Base-by-base conservation (phyloP, 495 filamentous ascomycete species). In the Talaromyces adpressus region DNA sequence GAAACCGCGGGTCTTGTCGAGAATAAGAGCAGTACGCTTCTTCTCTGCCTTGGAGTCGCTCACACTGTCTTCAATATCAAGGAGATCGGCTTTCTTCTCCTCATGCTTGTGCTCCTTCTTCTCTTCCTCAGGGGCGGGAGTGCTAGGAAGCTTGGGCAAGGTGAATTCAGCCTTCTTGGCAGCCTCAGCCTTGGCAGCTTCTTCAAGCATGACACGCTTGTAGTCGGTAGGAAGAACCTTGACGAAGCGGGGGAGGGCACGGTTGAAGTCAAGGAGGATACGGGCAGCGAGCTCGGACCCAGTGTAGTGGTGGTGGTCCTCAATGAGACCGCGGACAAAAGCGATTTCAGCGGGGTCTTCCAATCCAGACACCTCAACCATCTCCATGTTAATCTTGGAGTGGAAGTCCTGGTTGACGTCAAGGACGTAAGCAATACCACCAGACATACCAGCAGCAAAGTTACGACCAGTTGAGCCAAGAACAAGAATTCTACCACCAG, bases 381-480 rank as follows among this genome's bases (percentile, higher is more conserved):
- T 97, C 79, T 99, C 94, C 73, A 86, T 87, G 79, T 99, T 99
- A 77, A 98, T 90, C 83, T 98, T 98, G 59, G 88, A 86, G 72
- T 88, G 78, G 82, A 98, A 97, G 79, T 98, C 91, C 63, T 90
- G 84, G 71, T 93, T 85, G 78, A 95, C 89, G 69, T 99, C 94
- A 18, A 99, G 84, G 61, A 98, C 85, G 66, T 99, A 99, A 36
- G 95, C 93, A 77, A 99, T 98, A 79, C 94, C 94, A 69, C 94
- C 94, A 69, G 93, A 98, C 94, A 99, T 99, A 80, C 94, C 94
- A 63, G 94, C 94, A 70, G 95, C 94, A 70, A 99, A 99, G 83
- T 99, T 99, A 66, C 94, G 94, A n/a, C 94, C 94, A 69, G 91
- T 97, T 69, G 88, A 85, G 63, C 94, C 94, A 53, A 99, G 82